These are phyloP conservation scores for Brassica carinata DNA, from an alignment of 345 rosid genomes.

Conservation along the genomic window DNA sequence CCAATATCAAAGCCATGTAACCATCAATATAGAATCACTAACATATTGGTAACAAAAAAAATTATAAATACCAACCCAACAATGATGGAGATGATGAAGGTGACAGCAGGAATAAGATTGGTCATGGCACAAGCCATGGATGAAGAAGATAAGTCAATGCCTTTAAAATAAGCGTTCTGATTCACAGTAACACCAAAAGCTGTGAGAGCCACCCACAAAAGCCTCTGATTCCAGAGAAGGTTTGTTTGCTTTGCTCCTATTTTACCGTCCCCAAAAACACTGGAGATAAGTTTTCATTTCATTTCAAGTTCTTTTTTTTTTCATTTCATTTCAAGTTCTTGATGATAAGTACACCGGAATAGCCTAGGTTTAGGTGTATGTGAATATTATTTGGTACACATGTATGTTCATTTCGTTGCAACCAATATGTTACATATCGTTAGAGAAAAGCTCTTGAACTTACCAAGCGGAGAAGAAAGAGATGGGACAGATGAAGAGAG, in stretches of 20 bases:
- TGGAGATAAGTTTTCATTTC: constrained; percentile 4
- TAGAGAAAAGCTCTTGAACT: background rate
- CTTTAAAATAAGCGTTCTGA: constrained; percentile 47
- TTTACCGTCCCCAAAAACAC: background rate
- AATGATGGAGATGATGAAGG: constrained; percentile 44
- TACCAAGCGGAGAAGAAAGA: constrained; percentile 43
- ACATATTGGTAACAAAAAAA: background rate
- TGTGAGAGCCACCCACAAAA: constrained; percentile 45
- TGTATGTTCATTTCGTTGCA: background rate
- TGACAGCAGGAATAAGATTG: constrained; percentile 50
- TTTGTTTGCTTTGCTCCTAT: constrained; percentile 38
- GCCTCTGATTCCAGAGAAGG: constrained; percentile 39
- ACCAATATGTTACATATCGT: background rate
- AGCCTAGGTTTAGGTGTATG: background rate
- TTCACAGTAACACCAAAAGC: constrained; percentile 44
- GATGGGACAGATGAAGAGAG: constrained; percentile 43
- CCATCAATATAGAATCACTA: background rate
- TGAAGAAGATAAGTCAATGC: constrained; percentile 46
- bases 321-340: background rate
- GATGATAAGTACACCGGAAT: background rate
- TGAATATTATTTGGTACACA: background rate
- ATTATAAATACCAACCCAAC: constrained; percentile 35
- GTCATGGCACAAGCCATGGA: constrained; percentile 48
- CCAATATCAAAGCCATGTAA: background rate
- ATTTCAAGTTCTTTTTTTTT: too few species aligned